phyloP scores from a whole-genome alignment of 192 early-diverging fungal genomes.

The Coemansia sp. region DNA sequence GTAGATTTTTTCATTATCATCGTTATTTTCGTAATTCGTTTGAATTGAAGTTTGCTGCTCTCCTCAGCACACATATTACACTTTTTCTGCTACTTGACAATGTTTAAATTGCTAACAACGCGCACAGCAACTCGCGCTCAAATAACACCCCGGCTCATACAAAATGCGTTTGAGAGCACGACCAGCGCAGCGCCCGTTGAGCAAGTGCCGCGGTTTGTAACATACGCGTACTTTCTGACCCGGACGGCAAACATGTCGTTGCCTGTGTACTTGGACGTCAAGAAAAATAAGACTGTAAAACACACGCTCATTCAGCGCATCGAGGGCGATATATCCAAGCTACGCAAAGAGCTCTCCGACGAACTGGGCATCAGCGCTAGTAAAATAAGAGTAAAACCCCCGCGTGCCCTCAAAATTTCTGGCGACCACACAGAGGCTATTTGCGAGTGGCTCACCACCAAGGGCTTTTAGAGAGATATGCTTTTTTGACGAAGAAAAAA shows the following conservation, averaged over 20 bases:
- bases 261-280: constrained; percentile 71
- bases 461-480: constrained; percentile 53
- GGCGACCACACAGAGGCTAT: constrained; percentile 54
- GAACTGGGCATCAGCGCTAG: constrained; percentile 26
- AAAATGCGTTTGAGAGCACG: constrained; percentile 40
- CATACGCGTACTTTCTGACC: constrained; percentile 62
- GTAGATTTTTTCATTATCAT: too few species aligned
- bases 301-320: constrained; percentile 71
- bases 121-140: neutral
- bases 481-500: neutral
- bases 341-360: constrained; percentile 28
- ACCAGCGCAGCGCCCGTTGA: neutral
- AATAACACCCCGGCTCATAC: neutral
- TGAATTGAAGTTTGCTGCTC: too few species aligned
- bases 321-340: constrained; percentile 64
- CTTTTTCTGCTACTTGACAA: neutral
- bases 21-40: too few species aligned
- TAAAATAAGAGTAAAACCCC: constrained; percentile 37
- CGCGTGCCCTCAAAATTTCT: constrained; percentile 60
- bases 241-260: constrained; percentile 63
- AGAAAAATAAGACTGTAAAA: constrained; percentile 64
- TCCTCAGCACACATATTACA: too few species aligned
- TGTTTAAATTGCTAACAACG: neutral
- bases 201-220: constrained; percentile 1
- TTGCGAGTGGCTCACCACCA: constrained; percentile 57